Base-by-base conservation (phyloP, 108 stramenopile genomes). In the Skeletonema menzelii region DNA sequence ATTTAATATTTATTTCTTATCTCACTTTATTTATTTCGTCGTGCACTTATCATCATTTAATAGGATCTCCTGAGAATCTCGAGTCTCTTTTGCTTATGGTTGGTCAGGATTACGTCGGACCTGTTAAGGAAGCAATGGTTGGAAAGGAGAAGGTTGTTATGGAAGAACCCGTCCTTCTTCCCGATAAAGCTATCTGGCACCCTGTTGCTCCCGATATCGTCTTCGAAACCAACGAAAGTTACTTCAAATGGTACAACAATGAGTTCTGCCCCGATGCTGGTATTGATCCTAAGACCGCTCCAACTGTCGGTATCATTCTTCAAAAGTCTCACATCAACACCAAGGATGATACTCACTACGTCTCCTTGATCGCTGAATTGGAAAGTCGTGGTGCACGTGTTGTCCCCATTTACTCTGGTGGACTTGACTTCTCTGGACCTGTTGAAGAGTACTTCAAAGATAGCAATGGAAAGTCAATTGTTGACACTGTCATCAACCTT, bases 271-370 rank as follows among this genome's bases (percentile, higher is more conserved):
- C 95, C 13, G 93, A 94, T 65, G 96, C 97, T 14, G 97, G 96
- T 27, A 96, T 98, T 70, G 92, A 94, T 75, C 67, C 85, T 10
- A 88, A 88, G 73, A 89, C 86, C 8, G 94, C 96, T 4, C 96
- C 95, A 1, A 90, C 92, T 6, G 84, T 98, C 63, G 97, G 97
- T 49, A 86, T 98, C 69, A 88, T 98, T 56, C 88, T 98, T 34
- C 97, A 98, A 81, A 98, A 98, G 92, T 93, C 91, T 8, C 97
- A 98, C 92, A 98, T 98, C 83, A 98, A 98, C 88, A 98, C 97
- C 47, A 96, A 96, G 80, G 97, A 98, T 73, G 97, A 97, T 67
- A 94, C 94, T 56, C 97, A 98, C 85, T 98, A 98, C 78, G 95
- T 97, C 17, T 94, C 96, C 28, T 73, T 98, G 62, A 93, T 98